Evolutionary conservation across 2,329 filamentous ascomycete species (phyloP).

Genomic region (Apiospora marii): DNA sequence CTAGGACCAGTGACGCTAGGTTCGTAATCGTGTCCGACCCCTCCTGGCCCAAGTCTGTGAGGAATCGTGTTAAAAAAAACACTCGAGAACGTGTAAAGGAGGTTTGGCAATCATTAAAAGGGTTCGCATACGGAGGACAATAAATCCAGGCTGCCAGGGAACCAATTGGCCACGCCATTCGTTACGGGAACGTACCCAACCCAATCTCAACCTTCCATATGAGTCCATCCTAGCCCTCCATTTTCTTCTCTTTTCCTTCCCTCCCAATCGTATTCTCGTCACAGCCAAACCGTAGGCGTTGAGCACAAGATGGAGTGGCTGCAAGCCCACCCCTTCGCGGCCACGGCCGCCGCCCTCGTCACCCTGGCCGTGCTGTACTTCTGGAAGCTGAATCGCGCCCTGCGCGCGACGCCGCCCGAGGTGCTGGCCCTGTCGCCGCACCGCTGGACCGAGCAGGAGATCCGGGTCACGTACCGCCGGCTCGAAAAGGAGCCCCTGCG

Average conservation of each 20-base stretch:
- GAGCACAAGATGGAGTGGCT: neutral
- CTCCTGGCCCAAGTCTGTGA: neutral
- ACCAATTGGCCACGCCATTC: neutral
- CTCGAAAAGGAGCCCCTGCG: constrained; percentile 48
- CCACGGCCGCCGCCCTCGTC: neutral
- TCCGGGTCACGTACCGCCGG: constrained; percentile 46
- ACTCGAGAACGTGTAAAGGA: neutral
- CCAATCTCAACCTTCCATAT: neutral
- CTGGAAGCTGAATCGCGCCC: constrained; percentile 22
- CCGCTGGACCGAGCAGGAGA: constrained; percentile 47
- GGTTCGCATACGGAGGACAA: neutral
- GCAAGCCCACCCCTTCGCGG: neutral
- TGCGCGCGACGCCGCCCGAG: constrained; percentile 17
- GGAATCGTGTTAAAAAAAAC: neutral
- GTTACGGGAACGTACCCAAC: neutral
- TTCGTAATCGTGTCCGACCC: neutral
- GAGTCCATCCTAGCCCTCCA: neutral
- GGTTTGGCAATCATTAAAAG: neutral
- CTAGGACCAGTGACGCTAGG: constrained; percentile 1
- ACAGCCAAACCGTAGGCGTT: neutral
- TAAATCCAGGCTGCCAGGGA: neutral
- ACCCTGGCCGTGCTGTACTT: neutral
- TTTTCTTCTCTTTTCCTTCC: neutral
- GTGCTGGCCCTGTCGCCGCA: constrained; percentile 22
- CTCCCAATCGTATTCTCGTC: neutral